Percentiles rank a stretch among this genome's conserved stretches.
Conservation (phyloP, 306 rosid genomes). For the Lotus japonicus region DNA sequence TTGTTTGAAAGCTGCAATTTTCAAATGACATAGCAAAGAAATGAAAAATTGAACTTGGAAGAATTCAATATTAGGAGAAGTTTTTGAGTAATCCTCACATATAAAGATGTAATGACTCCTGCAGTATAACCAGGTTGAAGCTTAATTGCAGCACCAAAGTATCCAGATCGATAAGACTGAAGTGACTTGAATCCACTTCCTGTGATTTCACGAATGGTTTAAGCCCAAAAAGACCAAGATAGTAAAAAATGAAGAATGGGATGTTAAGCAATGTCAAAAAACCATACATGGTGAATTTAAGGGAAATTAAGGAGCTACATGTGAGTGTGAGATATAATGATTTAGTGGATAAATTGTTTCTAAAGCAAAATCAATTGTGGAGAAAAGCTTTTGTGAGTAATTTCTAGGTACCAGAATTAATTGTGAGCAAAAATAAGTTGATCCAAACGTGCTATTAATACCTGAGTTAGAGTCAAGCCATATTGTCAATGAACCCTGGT, state of each 20-base stretch:
- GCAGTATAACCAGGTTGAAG: slow-evolving; percentile 91
- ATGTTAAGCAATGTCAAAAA: no score
- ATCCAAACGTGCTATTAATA: neutral
- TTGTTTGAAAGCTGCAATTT: slow-evolving; percentile 76
- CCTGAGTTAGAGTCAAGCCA: slow-evolving; percentile 87
- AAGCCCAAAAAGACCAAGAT: no score
- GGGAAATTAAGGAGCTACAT: neutral
- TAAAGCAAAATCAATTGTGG: no score
- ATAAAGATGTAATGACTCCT: slow-evolving; percentile 81
- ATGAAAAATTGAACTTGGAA: neutral
- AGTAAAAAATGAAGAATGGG: no score
- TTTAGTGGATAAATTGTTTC: no score
- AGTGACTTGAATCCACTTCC: slow-evolving; percentile 95
- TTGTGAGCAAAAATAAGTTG: no score
- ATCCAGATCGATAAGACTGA: slow-evolving; percentile 63
- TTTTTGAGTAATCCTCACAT: slow-evolving; percentile 44
- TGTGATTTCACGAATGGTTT: slow-evolving; percentile 5
- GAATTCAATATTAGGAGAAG: neutral
- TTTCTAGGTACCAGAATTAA: no score
- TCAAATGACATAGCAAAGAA: neutral
- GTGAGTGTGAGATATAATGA: neutral
- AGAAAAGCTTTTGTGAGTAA: no score
- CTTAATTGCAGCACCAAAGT: slow-evolving; percentile 76
- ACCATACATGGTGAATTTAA: neutral
- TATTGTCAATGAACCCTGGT: slow-evolving; percentile 54